These are phyloP conservation scores for Phoma sp. DNA, from an alignment of 2,329 filamentous ascomycete species.

Conservation along the genomic window DNA sequence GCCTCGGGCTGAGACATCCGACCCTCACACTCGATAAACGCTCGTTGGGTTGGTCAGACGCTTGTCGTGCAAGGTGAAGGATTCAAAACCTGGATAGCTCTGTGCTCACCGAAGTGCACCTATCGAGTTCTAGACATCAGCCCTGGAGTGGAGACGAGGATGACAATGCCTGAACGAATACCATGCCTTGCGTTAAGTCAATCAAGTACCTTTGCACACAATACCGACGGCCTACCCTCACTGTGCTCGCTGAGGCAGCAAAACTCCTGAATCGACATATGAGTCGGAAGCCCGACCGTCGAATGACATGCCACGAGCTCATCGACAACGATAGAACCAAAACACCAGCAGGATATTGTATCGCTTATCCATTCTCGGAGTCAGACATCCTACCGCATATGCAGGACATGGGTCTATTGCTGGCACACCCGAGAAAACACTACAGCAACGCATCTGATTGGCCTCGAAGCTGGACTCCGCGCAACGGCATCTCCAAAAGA, in stretches of 20 bases:
- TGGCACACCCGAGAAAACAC: background rate
- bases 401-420: background rate
- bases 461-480: background rate
- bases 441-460: background rate
- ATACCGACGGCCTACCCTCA: background rate
- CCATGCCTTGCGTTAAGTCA: background rate
- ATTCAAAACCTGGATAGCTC: background rate
- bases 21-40: background rate
- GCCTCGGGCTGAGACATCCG: background rate
- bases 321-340: no score
- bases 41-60: background rate
- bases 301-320: no score
- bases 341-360: background rate
- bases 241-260: background rate
- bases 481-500: background rate
- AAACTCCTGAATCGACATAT: no score
- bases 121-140: background rate
- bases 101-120: background rate
- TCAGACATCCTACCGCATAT: slow-evolving; percentile 5
- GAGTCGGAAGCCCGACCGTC: no score
- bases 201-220: background rate
- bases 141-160: background rate
- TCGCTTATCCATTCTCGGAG: background rate
- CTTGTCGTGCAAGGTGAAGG: background rate
- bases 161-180: background rate